Conservation (phyloP, 306 rosid genomes). For the Corylus americana region DNA sequence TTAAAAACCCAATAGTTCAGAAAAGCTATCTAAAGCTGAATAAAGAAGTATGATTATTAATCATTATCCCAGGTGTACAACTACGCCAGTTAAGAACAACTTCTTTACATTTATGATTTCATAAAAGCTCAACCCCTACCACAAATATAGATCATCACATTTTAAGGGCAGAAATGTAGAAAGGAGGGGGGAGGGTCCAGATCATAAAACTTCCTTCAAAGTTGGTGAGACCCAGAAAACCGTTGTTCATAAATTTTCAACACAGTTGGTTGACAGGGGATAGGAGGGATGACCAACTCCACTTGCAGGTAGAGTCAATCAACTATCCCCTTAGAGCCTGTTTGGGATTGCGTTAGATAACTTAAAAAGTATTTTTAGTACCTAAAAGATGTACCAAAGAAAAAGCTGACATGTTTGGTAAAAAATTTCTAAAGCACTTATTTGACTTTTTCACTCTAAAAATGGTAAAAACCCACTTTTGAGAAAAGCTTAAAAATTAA, state of each 20-base stretch:
- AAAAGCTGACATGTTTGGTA: no score
- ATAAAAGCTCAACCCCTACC: not conserved
- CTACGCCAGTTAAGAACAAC: no score
- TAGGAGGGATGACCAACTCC: not conserved
- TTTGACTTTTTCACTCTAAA: no score
- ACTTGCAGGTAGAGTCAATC: not conserved
- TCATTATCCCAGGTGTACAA: not conserved
- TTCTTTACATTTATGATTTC: not conserved
- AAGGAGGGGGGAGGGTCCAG: no score
- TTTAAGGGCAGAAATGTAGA: no score
- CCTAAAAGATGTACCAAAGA: no score
- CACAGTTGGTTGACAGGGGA: not conserved
- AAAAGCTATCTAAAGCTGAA: not conserved
- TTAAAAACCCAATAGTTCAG: not conserved
- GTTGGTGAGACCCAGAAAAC: not conserved
- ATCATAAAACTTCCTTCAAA: not conserved
- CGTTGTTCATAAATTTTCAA: not conserved
- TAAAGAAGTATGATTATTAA: not conserved
- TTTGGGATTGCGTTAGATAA: no score
- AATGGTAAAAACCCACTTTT: no score
- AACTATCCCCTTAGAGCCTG: not conserved
- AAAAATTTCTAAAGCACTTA: no score
- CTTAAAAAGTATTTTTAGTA: no score
- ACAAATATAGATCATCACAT: not conserved
- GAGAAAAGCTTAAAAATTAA: no score